Evolutionary conservation across 306 rosid species (phyloP), one percentile per base, ranked within the genome.

Genomic region (Quillaja saponaria): DNA sequence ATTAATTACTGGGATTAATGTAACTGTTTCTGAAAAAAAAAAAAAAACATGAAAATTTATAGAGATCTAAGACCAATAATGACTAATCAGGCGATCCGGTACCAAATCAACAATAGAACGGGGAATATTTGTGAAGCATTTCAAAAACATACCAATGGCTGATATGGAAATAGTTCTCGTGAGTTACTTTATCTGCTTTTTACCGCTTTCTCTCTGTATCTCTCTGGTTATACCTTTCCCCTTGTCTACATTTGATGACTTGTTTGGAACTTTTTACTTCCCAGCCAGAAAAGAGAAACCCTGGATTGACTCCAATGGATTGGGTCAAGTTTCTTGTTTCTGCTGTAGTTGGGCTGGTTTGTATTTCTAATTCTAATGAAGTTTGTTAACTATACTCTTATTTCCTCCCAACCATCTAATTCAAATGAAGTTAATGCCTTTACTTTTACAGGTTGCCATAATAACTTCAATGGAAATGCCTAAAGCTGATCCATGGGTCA

Each of bases 251-350:
- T 4, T 31, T 51, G 55, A 62, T 63, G 60, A 81, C 72, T 40
- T 16, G 31, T 69, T 50, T 49, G 66, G 28, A 71, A 69, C 66
- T 28, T 68, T 65, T 75, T 48, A 66, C 65, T 58, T 58, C 68
- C 58, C 90, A 92, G 99, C 99, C 99, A 13, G 99, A 89, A 68
- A 92, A 89, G 91, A 84, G 83, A 85, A 92, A 74, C 76, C 96
- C 99, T 14, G 99, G 96, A 78, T 84, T 92, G 74, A 92, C 95
- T 74, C 99, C 99, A 74, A 92, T 84, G 96, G 99, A 92, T 73
- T 92, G 99, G 99, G 95, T 87, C 74, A 89, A 74, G 65, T 89
- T 92, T 82, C 79, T 92, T 63, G 84, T 59, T 41, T 89, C 99
- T 69, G 95, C 96, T 66, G 41, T 83, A 49, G 95, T 92, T 78